Base-by-base conservation (phyloP, 2,329 filamentous ascomycete genomes). In the Colletotrichum lentis region DNA sequence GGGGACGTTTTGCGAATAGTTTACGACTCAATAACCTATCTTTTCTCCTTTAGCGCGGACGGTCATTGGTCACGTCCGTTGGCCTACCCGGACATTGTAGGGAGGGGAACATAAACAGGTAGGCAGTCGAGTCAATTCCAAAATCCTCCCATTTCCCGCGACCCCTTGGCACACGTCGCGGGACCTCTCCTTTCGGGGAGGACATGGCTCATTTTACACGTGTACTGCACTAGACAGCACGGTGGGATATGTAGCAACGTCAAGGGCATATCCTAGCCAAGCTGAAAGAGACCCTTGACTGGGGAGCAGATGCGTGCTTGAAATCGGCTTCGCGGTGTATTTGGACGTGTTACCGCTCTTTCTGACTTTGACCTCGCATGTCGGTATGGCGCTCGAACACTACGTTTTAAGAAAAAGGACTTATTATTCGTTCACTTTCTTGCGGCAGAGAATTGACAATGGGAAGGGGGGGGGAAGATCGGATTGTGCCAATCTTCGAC, bases 261-360 rank as follows among this genome's bases (percentile, higher is more conserved):
- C 47, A 57, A 46, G 54, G 60, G 53, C 35, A 58, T 20, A 65
- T 49, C 62, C 49, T 47, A 20, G 56, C 41, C 47, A 59, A 67
- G 53, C 64, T 67, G 64, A 67, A 57, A 44, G 41, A 31, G 44
- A 39, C 37, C 50, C 39, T 14, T 55, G 53, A 20, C 18, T 20
- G 54, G 59, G 64, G 41, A 54, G 47, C 12, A 47, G 37, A 20
- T 27, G 27, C 46, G 47, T 50, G 57, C 63, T 62, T 66, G 63
- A 22, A 24, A 44, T 50, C 44, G 43, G 64, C 61, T 49, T 39
- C 31, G 31, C 18, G 14, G 16, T 35, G 27, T n/a, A 39, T 47
- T 31, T 8, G 12, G 27, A 39, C 54, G 54, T 22, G 56, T 54
- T 35, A 49, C 55, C 49, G 47, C 39, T 54, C 60, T 27, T n/a